phyloP scores from a whole-genome alignment of 2,329 filamentous ascomycete species.

The Talaromyces sp. region DNA sequence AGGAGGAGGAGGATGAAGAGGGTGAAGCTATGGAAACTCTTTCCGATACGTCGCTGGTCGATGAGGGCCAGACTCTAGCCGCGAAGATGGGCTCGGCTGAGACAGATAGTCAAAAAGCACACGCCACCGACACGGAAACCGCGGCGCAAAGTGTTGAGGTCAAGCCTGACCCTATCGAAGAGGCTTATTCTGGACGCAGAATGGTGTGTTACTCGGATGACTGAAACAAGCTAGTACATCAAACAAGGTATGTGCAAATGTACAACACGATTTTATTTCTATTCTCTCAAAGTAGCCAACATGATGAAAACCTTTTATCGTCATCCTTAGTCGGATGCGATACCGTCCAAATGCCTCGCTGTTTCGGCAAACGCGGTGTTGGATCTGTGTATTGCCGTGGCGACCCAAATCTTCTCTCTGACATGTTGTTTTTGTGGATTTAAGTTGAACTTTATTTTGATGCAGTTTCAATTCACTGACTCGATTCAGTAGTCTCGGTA shows the following conservation, averaged over 20 bases:
- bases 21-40: neutral
- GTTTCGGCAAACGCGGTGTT: slow-evolving; percentile 15
- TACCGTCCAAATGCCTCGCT: slow-evolving; percentile 23
- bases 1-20: neutral
- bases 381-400: slow-evolving; percentile 36
- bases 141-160: neutral
- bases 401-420: slow-evolving; percentile 42
- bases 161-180: neutral
- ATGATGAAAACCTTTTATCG: slow-evolving; percentile 89
- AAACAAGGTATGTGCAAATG: neutral
- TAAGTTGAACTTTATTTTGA: neutral
- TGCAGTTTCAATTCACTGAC: neutral
- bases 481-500: neutral
- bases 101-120: neutral
- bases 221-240: slow-evolving; percentile 7
- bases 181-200: slow-evolving; percentile 19
- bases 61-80: neutral
- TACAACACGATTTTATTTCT: neutral
- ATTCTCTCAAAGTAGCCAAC: slow-evolving; percentile 15
- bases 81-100: neutral
- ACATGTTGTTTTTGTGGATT: neutral
- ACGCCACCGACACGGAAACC: neutral
- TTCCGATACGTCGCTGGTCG: neutral
- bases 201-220: slow-evolving; percentile 32
- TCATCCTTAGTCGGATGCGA: slow-evolving; percentile 91